A percentile compares a stretch with the other conserved stretches of the same genome.
Evolutionary conservation across 495 filamentous ascomycete genomes (phyloP).

Genomic region (Bryoglossum gracile): DNA sequence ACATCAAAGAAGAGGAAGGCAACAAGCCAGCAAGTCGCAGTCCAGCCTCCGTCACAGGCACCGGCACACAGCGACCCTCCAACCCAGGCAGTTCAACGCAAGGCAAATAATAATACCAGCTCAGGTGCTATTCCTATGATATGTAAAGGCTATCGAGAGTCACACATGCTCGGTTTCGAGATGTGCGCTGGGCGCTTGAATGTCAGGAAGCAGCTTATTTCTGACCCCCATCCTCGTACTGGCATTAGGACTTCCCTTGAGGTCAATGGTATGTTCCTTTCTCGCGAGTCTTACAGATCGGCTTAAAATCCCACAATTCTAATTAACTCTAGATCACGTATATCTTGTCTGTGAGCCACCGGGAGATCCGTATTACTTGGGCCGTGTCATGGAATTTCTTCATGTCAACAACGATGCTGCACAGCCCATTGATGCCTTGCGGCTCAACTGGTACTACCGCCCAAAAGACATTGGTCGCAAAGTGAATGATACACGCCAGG

Average conservation of each 20-base stretch:
- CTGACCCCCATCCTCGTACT: no score
- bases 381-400: slow-evolving; percentile 95
- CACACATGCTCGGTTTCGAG: slow-evolving; percentile 88
- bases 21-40: slow-evolving; percentile 30
- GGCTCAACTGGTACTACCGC: slow-evolving; percentile 97
- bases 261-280: slow-evolving; percentile 68
- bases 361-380: slow-evolving; percentile 95
- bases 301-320: not conserved
- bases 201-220: slow-evolving; percentile 64
- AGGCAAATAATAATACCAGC: no score
- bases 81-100: no score
- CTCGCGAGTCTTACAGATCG: not conserved
- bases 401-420: slow-evolving; percentile 65
- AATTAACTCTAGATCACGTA: slow-evolving; percentile 65
- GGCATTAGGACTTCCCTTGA: slow-evolving; percentile 77
- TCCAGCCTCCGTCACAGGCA: slow-evolving; percentile 21
- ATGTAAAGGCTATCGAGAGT: slow-evolving; percentile 35
- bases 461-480: slow-evolving; percentile 92
- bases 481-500: slow-evolving; percentile 75
- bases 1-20: slow-evolving; percentile 75
- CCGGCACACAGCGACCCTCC: slow-evolving; percentile 34
- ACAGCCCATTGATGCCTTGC: slow-evolving; percentile 74
- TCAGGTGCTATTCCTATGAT: no score
- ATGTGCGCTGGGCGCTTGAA: slow-evolving; percentile 57
- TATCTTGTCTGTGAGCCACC: slow-evolving; percentile 97